These are phyloP conservation scores for Sarcodon sp. DNA, from an alignment of 768 basidiomycete genomes.

Conservation along the genomic window DNA sequence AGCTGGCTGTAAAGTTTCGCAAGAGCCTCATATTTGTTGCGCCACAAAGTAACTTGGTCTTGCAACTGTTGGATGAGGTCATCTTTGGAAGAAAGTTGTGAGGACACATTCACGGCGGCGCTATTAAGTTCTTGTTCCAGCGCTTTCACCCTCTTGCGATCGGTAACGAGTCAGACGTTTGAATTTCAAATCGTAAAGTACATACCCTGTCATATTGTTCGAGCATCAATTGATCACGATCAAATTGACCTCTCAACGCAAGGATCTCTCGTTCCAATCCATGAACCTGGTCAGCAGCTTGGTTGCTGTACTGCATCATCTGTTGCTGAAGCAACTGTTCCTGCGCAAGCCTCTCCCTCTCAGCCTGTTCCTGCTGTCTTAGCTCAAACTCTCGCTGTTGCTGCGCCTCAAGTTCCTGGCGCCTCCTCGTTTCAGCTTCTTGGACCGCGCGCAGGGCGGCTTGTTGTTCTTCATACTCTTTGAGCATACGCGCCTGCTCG, in stretches of 20 bases:
- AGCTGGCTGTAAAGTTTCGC: constrained; percentile 98
- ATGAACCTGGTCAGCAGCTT: constrained; percentile 58
- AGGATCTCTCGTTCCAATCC: constrained; percentile 88
- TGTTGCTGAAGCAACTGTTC: constrained; percentile 80
- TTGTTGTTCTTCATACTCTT: constrained; percentile 94
- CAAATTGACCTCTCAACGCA: constrained; percentile 92
- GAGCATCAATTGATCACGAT: constrained; percentile 92
- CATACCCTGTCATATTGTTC: constrained; percentile 94
- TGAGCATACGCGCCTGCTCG: constrained; percentile 89
- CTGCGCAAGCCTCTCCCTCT: constrained; percentile 79
- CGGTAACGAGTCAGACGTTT: constrained; percentile 3
- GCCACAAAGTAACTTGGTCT: constrained; percentile 93
- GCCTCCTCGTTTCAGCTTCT: constrained; percentile 73
- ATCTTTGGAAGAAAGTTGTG: constrained; percentile 86
- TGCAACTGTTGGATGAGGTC: constrained; percentile 92
- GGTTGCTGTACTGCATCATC: constrained; percentile 68
- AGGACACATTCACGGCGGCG: constrained; percentile 62
- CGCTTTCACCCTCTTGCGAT: constrained; percentile 78
- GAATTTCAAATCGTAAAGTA: constrained; percentile 6
- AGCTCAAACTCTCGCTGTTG: constrained; percentile 86
- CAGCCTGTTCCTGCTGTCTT: constrained; percentile 77
- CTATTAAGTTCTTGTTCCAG: constrained; percentile 81
- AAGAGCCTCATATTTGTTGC: constrained; percentile 96
- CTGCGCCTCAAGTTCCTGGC: constrained; percentile 62
- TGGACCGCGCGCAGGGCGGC: constrained; percentile 70